These are phyloP conservation scores for Talaromyces amestolkiae DNA, from an alignment of 2,329 filamentous ascomycete species.

Conservation along the genomic window DNA sequence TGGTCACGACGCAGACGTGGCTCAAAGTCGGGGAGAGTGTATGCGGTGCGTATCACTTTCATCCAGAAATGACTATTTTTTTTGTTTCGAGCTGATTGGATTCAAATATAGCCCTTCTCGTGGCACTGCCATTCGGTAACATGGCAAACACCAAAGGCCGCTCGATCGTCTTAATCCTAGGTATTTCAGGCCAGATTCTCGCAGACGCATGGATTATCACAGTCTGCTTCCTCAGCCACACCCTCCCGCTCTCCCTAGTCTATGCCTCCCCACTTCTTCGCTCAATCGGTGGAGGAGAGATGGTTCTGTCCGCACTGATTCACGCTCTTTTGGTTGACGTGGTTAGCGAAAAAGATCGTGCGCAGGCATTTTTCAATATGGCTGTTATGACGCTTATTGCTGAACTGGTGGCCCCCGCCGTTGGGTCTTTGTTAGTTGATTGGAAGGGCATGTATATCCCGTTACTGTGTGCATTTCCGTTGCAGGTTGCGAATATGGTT, in stretches of 20 bases:
- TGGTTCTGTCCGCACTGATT: slow-evolving; percentile 1
- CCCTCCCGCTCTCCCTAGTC: not conserved
- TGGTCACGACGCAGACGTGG: not conserved
- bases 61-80: not conserved
- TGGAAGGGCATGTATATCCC: slow-evolving; percentile 1
- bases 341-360: not conserved
- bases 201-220: not conserved
- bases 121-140: slow-evolving; percentile 10
- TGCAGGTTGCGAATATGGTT: not conserved
- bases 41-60: not conserved
- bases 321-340: slow-evolving; percentile 1
- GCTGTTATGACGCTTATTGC: slow-evolving; percentile 7
- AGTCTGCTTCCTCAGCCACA: not conserved
- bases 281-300: not conserved
- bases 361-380: slow-evolving; percentile 8
- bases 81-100: not conserved
- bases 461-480: not conserved
- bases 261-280: not conserved
- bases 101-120: not conserved
- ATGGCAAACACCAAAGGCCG: slow-evolving; percentile 5
- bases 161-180: not conserved
- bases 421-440: not conserved
- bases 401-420: not conserved
- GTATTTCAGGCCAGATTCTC: not conserved
- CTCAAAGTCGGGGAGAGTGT: slow-evolving; percentile 9